These are phyloP conservation scores for Aspergillus bridgeri DNA, from an alignment of 495 filamentous ascomycete species.

Conservation along the genomic window DNA sequence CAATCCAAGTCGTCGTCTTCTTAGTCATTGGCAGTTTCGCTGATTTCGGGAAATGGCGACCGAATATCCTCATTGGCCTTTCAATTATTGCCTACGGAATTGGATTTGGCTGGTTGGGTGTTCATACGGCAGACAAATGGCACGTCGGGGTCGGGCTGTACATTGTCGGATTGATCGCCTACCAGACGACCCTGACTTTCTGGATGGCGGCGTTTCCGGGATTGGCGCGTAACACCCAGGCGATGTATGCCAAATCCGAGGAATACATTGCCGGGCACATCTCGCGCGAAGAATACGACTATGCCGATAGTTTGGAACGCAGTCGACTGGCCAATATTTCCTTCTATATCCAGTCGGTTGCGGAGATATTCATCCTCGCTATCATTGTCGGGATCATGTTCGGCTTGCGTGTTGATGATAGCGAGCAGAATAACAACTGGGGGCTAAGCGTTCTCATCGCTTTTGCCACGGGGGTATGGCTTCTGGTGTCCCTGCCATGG, in stretches of 20 bases:
- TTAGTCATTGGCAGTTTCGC: conserved; percentile 54
- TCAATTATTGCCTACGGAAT: conserved; percentile 57
- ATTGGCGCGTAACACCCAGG: conserved; percentile 54
- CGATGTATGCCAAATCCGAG: conserved; percentile 51
- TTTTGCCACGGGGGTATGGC: conserved; percentile 60
- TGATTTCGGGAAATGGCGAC: conserved; percentile 61
- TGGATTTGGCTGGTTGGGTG: conserved; percentile 62
- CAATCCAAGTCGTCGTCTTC: conserved; percentile 59
- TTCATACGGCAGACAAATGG: conserved; percentile 55
- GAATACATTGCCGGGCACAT: conserved; percentile 51
- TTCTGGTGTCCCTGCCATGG: conserved; percentile 59
- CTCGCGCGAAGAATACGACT: conserved; percentile 56
- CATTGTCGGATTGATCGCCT: conserved; percentile 61
- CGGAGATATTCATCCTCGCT: conserved; percentile 58
- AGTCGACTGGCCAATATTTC: conserved; percentile 57
- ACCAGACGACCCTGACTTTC: conserved; percentile 64
- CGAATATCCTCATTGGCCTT: conserved; percentile 57
- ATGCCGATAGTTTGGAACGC: conserved; percentile 59
- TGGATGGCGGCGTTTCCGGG: conserved; percentile 66
- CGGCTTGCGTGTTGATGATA: conserved; percentile 54
- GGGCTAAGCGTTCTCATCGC: conserved; percentile 61
- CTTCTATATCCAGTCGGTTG: conserved; percentile 60
- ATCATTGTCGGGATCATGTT: conserved; percentile 63
- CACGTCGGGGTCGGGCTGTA: conserved; percentile 54
- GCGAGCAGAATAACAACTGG: conserved; percentile 59